Evolutionary conservation across 2,329 filamentous ascomycete species (phyloP).

Genomic region (Neophaeococcomyces mojaviensis): DNA sequence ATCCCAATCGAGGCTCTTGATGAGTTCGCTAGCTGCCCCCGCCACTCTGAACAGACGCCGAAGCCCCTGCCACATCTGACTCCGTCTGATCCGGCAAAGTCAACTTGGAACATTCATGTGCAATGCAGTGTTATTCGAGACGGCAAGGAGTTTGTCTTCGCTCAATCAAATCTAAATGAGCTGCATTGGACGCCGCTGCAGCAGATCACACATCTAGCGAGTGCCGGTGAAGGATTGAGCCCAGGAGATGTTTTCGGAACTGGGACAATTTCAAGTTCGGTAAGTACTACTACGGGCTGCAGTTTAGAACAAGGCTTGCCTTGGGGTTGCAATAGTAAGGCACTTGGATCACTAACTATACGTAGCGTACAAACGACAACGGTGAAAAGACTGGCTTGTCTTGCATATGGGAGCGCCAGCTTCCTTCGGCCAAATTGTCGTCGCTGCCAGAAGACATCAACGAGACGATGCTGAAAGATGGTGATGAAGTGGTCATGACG

Average conservation of each 20-base stretch:
- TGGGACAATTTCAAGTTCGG: constrained; percentile 22
- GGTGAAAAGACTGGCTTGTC: constrained; percentile 14
- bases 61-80: constrained; percentile 11
- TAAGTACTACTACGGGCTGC: no score
- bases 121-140: constrained; percentile 12
- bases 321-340: no score
- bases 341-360: background rate
- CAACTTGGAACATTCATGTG: constrained; percentile 14
- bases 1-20: constrained; percentile 50
- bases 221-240: constrained; percentile 21
- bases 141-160: constrained; percentile 18
- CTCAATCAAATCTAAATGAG: constrained; percentile 22
- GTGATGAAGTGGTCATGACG: constrained; percentile 13
- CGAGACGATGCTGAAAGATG: constrained; percentile 12
- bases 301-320: no score
- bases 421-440: background rate
- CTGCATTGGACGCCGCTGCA: constrained; percentile 26
- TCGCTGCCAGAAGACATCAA: constrained; percentile 7
- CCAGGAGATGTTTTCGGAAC: constrained; percentile 25
- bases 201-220: constrained; percentile 21
- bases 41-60: constrained; percentile 10
- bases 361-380: constrained; percentile 5
- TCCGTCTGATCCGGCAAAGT: constrained; percentile 7
- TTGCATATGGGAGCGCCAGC: constrained; percentile 15
- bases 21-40: background rate